These are phyloP conservation scores for Aureobasidium zeae DNA, from an alignment of 2,329 filamentous ascomycete species.

Conservation along the genomic window DNA sequence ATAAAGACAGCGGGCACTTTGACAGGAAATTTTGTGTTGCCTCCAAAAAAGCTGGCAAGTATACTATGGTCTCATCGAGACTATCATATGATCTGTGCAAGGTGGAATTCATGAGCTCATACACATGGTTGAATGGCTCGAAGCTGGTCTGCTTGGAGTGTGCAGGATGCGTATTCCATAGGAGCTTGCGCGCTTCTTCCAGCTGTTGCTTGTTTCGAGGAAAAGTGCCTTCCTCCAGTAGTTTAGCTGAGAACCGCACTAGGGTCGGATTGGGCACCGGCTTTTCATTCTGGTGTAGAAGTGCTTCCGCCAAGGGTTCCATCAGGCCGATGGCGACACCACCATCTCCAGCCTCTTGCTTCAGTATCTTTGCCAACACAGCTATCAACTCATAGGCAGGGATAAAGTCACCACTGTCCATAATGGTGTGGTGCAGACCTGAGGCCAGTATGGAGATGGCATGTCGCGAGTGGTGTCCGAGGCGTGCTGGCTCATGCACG, in stretches of 20 bases:
- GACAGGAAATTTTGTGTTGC: conserved; percentile 26
- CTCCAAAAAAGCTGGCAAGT: conserved; percentile 13
- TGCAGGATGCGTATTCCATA: conserved; percentile 51
- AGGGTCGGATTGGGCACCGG: background rate
- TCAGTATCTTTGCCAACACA: conserved; percentile 1
- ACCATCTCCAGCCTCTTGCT: conserved; percentile 13
- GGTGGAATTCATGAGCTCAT: conserved; percentile 48
- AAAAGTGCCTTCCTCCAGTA: conserved; percentile 29
- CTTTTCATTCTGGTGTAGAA: background rate
- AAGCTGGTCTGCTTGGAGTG: conserved; percentile 29
- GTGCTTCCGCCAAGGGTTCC: conserved; percentile 14
- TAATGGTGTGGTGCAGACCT: conserved; percentile 1
- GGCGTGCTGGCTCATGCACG: conserved; percentile 11
- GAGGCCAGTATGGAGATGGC: conserved; percentile 8
- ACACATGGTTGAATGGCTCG: conserved; percentile 58
- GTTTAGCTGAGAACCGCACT: conserved; percentile 18
- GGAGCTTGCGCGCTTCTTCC: conserved; percentile 54
- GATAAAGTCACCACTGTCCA: background rate
- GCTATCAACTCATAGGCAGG: conserved; percentile 3
- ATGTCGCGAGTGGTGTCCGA: conserved; percentile 11
- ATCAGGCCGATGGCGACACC: conserved; percentile 16
- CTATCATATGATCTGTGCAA: conserved; percentile 47
- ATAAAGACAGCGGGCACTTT: conserved; percentile 37
- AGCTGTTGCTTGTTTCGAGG: conserved; percentile 54
- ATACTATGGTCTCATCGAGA: conserved; percentile 43